Conservation (phyloP, 108 stramenopile species). For the Skeletonema costatum region DNA sequence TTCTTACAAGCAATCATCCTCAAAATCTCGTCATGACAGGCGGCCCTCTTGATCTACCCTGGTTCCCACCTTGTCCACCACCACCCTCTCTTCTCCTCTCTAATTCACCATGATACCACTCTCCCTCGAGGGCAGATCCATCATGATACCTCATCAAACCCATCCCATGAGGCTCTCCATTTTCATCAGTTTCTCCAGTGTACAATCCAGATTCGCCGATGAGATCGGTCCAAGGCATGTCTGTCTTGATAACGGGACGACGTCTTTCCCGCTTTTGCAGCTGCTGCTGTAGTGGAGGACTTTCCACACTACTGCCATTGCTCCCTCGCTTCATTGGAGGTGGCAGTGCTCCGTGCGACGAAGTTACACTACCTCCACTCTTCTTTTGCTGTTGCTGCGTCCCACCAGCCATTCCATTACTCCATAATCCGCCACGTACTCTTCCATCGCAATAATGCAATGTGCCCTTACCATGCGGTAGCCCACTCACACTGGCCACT, state of each 20-base stretch:
- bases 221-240: slow-evolving; percentile 30
- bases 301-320: not conserved
- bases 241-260: not conserved
- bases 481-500: slow-evolving; percentile 65
- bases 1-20: too few relatives aligned
- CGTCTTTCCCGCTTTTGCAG: not conserved
- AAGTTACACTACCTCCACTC: not conserved
- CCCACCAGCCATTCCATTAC: slow-evolving; percentile 24
- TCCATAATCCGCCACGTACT: slow-evolving; percentile 31
- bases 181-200: slow-evolving; percentile 32
- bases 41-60: not conserved
- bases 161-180: slow-evolving; percentile 29
- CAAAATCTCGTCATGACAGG: not conserved
- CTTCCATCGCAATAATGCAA: slow-evolving; percentile 50
- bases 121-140: slow-evolving; percentile 17
- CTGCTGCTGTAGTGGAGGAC: not conserved
- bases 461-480: slow-evolving; percentile 69
- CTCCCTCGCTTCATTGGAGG: not conserved
- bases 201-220: slow-evolving; percentile 12
- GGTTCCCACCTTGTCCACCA: not conserved
- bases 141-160: slow-evolving; percentile 27
- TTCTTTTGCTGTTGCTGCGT: not conserved
- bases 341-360: not conserved
- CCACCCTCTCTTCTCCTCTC: slow-evolving; percentile 5
- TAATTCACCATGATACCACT: slow-evolving; percentile 36